phyloP scores from a whole-genome alignment of 2,329 filamentous ascomycete genomes.

The Mycocentrospora acerina region DNA sequence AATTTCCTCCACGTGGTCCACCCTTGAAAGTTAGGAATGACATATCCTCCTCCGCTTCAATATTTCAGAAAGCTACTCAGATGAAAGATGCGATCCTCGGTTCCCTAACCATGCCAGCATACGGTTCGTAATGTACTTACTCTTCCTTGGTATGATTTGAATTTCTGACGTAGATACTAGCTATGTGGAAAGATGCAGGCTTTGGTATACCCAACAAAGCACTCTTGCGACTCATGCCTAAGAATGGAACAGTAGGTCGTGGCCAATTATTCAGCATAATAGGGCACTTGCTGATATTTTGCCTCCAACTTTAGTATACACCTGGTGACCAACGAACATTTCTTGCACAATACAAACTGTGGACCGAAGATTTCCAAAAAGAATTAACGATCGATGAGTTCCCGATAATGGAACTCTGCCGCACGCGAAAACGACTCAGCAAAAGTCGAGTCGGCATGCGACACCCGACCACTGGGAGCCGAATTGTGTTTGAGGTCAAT shows the following conservation, averaged over 20 bases:
- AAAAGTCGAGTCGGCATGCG: conserved; percentile 63
- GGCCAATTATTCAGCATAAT: too few relatives aligned
- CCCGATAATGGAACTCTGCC: conserved; percentile 66
- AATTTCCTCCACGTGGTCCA: conserved; percentile 68
- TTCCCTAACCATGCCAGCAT: conserved; percentile 71
- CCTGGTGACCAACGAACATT: conserved; percentile 52
- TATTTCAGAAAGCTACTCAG: conserved; percentile 70
- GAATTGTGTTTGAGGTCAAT: conserved; percentile 63
- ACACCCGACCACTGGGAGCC: conserved; percentile 54
- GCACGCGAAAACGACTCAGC: conserved; percentile 61
- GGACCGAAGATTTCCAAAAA: conserved; percentile 65
- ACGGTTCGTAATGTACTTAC: conserved; percentile 45
- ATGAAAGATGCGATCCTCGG: conserved; percentile 79
- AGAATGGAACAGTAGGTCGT: conserved; percentile 29
- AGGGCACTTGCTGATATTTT: too few relatives aligned
- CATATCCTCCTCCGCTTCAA: conserved; percentile 61
- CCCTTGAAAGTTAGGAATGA: conserved; percentile 54
- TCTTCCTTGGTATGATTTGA: not conserved
- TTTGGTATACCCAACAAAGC: conserved; percentile 74
- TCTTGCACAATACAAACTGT: conserved; percentile 62
- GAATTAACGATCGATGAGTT: conserved; percentile 61
- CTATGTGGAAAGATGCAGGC: conserved; percentile 79
- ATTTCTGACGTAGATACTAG: conserved; percentile 13
- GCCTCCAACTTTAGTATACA: conserved; percentile 16
- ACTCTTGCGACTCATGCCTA: conserved; percentile 47